phyloP scores from a whole-genome alignment of 1,139 yeast genomes.

The Magnusiomyces fungicola region DNA sequence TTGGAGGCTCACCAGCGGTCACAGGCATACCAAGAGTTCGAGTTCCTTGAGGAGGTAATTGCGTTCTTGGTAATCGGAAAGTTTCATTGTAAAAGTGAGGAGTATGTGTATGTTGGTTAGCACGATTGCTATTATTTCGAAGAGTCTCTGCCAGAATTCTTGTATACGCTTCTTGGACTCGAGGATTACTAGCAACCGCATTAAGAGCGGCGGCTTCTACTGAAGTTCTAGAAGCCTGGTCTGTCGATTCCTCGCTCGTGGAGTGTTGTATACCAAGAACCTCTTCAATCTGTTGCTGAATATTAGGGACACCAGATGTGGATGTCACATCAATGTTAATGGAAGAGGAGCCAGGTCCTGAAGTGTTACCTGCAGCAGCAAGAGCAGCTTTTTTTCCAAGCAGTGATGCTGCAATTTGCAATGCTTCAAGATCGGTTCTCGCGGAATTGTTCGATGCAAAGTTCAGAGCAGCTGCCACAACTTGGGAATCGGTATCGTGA shows the following conservation, averaged over 20 bases:
- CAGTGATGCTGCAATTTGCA: conserved; percentile 13
- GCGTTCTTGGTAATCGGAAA: not conserved
- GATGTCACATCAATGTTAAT: not conserved
- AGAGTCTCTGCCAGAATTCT: not conserved
- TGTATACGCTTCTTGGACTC: conserved; percentile 1
- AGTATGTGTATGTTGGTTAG: not conserved
- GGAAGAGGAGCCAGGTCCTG: not conserved
- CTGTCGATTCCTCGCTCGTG: not conserved
- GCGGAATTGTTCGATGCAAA: too few species aligned
- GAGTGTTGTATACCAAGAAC: conserved; percentile 2
- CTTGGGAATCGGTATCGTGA: not conserved
- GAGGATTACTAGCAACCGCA: not conserved
- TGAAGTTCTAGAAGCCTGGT: not conserved
- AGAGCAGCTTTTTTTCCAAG: not conserved
- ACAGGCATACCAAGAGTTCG: not conserved
- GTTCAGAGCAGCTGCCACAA: conserved; percentile 7
- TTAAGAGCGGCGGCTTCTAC: not conserved
- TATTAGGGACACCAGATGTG: not conserved
- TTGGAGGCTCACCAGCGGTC: not conserved
- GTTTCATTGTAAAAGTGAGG: not conserved
- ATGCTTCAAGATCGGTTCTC: conserved; percentile 13
- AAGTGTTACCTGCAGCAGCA: not conserved
- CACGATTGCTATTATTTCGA: not conserved
- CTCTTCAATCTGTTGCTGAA: conserved; percentile 6
- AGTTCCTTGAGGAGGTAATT: not conserved